These are phyloP conservation scores for Chaetoscypha palmicola DNA, from an alignment of 2,329 filamentous ascomycete species.

Conservation along the genomic window DNA sequence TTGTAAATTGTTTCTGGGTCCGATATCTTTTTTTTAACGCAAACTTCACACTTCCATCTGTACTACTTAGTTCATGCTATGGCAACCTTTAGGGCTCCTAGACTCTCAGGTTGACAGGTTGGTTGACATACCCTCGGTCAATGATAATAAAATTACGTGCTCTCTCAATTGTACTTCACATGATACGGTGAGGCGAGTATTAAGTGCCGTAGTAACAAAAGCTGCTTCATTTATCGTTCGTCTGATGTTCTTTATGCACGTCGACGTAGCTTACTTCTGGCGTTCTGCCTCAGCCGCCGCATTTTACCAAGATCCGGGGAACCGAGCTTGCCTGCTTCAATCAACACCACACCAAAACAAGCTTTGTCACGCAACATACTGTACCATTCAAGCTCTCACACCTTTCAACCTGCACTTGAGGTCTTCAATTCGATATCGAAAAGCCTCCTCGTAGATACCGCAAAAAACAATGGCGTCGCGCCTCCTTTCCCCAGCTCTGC, in stretches of 20 bases:
- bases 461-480: conserved; percentile 37
- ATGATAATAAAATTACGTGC: conserved; percentile 11
- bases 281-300: too few species aligned
- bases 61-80: conserved; percentile 21
- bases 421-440: not conserved
- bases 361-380: too few species aligned
- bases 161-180: not conserved
- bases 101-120: conserved; percentile 5
- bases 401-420: too few species aligned
- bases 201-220: too few species aligned
- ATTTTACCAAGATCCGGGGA: not conserved
- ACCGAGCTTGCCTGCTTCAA: not conserved
- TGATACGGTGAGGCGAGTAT: not conserved
- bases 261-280: too few species aligned
- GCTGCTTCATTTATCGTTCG: too few species aligned
- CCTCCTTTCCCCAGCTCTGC: conserved; percentile 32
- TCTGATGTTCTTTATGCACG: too few species aligned
- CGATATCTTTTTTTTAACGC: conserved; percentile 4
- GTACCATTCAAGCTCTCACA: too few species aligned
- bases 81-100: conserved; percentile 7
- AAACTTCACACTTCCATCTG: conserved; percentile 19
- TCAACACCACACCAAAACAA: not conserved
- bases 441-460: not conserved
- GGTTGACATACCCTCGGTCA: conserved; percentile 3
- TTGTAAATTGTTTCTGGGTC: conserved; percentile 54